Evolutionary conservation across 2,329 filamentous ascomycete genomes (phyloP).

Genomic region (Acephala macrosclerotiorum): DNA sequence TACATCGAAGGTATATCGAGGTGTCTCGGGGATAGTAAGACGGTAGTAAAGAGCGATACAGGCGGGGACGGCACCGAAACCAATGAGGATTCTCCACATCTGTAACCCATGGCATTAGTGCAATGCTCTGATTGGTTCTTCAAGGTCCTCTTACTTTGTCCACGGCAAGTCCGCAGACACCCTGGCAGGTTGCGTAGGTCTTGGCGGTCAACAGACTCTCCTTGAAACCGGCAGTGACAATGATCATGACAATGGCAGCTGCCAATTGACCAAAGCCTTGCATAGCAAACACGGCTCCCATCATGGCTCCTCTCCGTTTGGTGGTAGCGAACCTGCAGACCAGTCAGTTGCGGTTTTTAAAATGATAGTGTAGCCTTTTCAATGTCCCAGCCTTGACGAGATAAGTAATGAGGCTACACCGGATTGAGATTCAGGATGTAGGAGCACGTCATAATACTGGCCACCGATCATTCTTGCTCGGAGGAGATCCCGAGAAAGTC

Average conservation of each 20-base stretch:
- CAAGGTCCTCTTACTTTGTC: constrained; percentile 70
- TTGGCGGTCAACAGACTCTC: constrained; percentile 62
- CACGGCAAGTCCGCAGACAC: constrained; percentile 70
- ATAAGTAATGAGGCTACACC: no score
- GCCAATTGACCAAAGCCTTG: constrained; percentile 85
- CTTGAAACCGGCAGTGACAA: constrained; percentile 76
- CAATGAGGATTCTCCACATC: constrained; percentile 82
- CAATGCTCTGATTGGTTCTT: not conserved
- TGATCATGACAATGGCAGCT: constrained; percentile 78
- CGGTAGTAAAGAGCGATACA: constrained; percentile 85
- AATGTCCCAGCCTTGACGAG: no score
- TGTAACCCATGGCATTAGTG: not conserved
- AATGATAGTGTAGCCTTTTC: no score
- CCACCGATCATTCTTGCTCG: no score
- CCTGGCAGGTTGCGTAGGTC: constrained; percentile 63
- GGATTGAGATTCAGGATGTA: no score
- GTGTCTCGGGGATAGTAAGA: constrained; percentile 86
- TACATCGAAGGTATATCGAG: constrained; percentile 87
- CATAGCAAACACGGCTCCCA: constrained; percentile 87
- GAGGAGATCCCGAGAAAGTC: no score
- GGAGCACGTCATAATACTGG: no score
- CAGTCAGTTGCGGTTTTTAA: not conserved
- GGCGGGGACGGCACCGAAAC: constrained; percentile 78
- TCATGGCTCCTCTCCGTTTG: constrained; percentile 87
- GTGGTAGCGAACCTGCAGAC: constrained; percentile 76